phyloP scores from a whole-genome alignment of 2,329 filamentous ascomycete species.

The Colletotrichum sp. region DNA sequence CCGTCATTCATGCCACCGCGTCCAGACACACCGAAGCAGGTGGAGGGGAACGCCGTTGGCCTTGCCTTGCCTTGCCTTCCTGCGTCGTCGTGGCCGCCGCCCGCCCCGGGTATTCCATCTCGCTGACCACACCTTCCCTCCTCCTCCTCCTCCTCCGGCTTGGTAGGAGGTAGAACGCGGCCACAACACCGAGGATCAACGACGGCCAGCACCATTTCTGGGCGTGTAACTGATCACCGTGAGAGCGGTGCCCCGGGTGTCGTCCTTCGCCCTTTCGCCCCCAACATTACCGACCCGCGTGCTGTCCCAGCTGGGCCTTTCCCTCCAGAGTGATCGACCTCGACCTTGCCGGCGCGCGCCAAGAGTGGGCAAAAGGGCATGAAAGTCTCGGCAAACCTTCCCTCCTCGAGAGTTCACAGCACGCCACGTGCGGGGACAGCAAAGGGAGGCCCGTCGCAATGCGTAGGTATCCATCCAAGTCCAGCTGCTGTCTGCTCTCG shows the following conservation, averaged over 20 bases:
- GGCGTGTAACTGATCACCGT: not conserved
- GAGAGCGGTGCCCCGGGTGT: not conserved
- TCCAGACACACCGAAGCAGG: not conserved
- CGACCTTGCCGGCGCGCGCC: constrained; percentile 12
- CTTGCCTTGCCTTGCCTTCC: not conserved
- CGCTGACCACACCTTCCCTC: not conserved
- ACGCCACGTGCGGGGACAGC: constrained; percentile 16
- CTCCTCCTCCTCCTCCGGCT: not conserved
- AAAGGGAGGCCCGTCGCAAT: not conserved
- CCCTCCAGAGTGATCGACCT: constrained; percentile 1
- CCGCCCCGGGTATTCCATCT: not conserved
- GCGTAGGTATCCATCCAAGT: not conserved
- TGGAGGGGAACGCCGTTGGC: not conserved
- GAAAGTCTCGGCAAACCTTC: constrained; percentile 21
- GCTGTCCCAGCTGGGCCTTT: not conserved
- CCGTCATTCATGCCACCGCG: not conserved
- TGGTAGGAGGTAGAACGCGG: not conserved
- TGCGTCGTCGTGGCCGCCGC: not conserved
- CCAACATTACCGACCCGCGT: not conserved
- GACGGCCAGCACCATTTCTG: not conserved
- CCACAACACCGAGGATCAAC: not conserved
- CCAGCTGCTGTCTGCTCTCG: not conserved
- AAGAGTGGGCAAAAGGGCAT: constrained; percentile 12
- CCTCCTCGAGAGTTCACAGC: constrained; percentile 1
- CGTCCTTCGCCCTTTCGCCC: not conserved